Evolutionary conservation across 2,329 filamentous ascomycete species (phyloP), one percentile per base, ranked within the genome.

Genomic region (Aspergillus quadricinctus): DNA sequence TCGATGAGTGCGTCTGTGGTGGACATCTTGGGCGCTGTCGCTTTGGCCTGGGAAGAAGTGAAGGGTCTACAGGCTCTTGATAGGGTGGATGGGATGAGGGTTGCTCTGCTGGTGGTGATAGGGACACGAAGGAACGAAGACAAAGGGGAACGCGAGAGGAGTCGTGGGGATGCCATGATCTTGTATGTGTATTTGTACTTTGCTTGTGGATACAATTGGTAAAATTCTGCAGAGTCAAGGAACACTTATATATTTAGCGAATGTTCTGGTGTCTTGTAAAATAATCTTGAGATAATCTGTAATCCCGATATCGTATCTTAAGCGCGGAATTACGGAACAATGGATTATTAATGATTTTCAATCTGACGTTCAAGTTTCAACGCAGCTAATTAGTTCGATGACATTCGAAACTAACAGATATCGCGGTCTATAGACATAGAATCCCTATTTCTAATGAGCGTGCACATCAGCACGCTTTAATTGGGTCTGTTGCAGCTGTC

Each of bases 81-180:
- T 28, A 37, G 11, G 25, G 57, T 77, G 25, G 74, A 74, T 61
- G 69, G 61, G 21, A 37, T 17, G 14, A 69, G 72, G 52, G 67
- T 64, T 17, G 35, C 43, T 46, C 21, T 11, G 11, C 23, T 23
- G 43, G 43, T 25, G 2, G 14, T 46, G 21, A 46, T 37, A 14
- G 31, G 31, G 31, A 37, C 2, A 37, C 31, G 43, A 25, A 21
- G 23, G 43, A 46, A 23, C n/a, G 49, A 14, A 28, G 49, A 31
- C 11, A 50, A 23, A 27, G 19, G 35, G 43, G 31, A 48, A 17
- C 43, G 28, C 29, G 31, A 7, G 31, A 53, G 51, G 19, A 43
- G 51, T 35, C 51, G 51, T 4, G 40, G 40, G 31, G 23, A 52
- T 28, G 28, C 43, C n/a, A 25, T 52, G 23, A 10, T 25, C 8